These are phyloP conservation scores for Aspergillus alliaceus DNA, from an alignment of 2,329 filamentous ascomycete genomes.

Conservation along the genomic window DNA sequence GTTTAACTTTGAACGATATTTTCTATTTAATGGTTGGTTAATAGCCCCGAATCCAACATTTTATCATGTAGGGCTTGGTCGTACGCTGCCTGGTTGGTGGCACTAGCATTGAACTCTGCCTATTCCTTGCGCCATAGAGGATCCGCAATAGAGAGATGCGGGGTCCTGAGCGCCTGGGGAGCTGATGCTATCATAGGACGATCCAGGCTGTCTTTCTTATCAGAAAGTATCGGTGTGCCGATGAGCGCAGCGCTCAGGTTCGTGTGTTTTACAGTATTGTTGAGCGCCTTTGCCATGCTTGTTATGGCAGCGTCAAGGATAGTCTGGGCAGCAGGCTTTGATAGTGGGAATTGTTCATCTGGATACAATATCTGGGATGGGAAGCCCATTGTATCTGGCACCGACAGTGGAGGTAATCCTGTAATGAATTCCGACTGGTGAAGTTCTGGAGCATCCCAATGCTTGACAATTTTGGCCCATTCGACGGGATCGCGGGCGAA, in stretches of 20 bases:
- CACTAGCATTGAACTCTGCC: slow-evolving; percentile 2
- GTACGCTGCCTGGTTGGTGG: slow-evolving; percentile 4
- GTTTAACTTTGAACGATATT: no score
- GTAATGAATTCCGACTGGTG: slow-evolving; percentile 9
- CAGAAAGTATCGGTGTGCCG: slow-evolving; percentile 6
- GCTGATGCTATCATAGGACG: neutral
- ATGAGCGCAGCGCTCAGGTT: slow-evolving; percentile 16
- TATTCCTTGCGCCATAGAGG: slow-evolving; percentile 4
- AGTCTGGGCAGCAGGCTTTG: slow-evolving; percentile 18
- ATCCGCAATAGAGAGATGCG: slow-evolving; percentile 6
- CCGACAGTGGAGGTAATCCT: neutral
- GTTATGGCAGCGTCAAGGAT: slow-evolving; percentile 5
- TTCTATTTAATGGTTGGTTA: no score
- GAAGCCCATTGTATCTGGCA: slow-evolving; percentile 6
- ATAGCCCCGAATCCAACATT: no score
- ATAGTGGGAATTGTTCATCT: slow-evolving; percentile 19
- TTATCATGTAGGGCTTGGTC: neutral
- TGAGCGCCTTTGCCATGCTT: slow-evolving; percentile 15
- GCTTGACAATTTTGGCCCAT: slow-evolving; percentile 15
- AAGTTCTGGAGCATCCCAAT: slow-evolving; percentile 10
- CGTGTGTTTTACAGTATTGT: slow-evolving; percentile 27
- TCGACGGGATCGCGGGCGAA: slow-evolving; percentile 30
- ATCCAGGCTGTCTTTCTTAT: slow-evolving; percentile 2
- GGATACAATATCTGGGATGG: slow-evolving; percentile 18
- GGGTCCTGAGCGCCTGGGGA: slow-evolving; percentile 4